Conservation (phyloP, 164 flowering plant genomes). For the Tetrastigma voinierianum region DNA sequence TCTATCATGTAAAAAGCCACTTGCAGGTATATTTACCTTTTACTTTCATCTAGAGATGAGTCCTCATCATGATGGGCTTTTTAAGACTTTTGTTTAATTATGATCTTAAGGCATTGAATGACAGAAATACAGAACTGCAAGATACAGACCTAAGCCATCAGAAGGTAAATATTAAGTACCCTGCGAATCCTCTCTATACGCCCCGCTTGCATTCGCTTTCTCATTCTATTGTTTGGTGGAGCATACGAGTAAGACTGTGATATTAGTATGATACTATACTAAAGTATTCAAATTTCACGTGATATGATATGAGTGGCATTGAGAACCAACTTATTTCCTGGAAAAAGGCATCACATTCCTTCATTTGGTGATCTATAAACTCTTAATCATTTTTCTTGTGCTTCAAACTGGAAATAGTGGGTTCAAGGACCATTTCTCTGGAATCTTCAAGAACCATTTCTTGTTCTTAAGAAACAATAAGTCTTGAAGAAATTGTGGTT, state of each 20-base stretch:
- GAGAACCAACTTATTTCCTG: not conserved
- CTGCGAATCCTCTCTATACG: not conserved
- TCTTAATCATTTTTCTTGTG: not conserved
- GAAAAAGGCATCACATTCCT: not conserved
- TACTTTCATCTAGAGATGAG: not conserved
- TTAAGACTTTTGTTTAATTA: slow-evolving; percentile 9
- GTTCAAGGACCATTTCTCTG: not conserved
- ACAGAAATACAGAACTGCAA: slow-evolving; percentile 98
- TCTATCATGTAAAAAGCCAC: slow-evolving; percentile 96
- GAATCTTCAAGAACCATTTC: not conserved
- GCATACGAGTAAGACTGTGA: not conserved
- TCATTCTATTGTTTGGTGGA: not conserved
- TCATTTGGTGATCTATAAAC: not conserved
- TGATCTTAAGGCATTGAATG: slow-evolving; percentile 24
- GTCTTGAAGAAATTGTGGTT: no score
- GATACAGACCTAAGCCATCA: slow-evolving; percentile 81
- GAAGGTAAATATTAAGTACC: slow-evolving; percentile 52
- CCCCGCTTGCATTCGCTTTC: not conserved
- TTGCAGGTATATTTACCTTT: slow-evolving; percentile 58
- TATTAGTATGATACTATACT: not conserved
- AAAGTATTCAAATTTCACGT: not conserved
- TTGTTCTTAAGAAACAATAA: no score
- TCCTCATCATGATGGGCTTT: not conserved
- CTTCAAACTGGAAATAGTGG: not conserved
- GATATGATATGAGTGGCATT: not conserved